Evolutionary conservation across 257 asterid species (phyloP).

Genomic region (Fraxinus cuspidata): DNA sequence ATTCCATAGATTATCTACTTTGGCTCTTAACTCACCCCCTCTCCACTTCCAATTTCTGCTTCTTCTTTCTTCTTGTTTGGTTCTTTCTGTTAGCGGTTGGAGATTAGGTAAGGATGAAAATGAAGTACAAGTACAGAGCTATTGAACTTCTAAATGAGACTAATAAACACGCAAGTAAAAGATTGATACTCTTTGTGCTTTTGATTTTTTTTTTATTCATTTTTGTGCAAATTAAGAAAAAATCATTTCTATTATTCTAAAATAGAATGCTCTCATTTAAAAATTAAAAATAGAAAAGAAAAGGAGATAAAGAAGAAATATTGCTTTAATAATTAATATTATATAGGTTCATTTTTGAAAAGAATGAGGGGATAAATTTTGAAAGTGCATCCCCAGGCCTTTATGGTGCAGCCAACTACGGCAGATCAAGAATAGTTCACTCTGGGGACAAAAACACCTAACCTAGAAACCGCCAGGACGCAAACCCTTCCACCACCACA

Average conservation of each 20-base stretch:
- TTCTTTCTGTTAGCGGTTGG: not conserved
- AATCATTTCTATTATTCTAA: too few relatives aligned
- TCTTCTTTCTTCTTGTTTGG: not conserved
- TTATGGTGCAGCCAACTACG: conserved; percentile 27
- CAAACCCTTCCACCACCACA: conserved; percentile 33
- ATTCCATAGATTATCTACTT: too few relatives aligned
- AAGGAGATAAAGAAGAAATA: not conserved
- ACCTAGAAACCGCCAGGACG: conserved; percentile 27
- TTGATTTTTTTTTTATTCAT: too few relatives aligned
- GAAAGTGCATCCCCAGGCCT: not conserved
- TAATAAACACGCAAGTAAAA: too few relatives aligned
- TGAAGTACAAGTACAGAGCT: not conserved
- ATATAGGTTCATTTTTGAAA: not conserved
- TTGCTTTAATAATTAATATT: too few relatives aligned
- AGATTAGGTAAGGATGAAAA: not conserved
- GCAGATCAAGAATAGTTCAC: conserved; percentile 15
- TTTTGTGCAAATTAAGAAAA: not conserved
- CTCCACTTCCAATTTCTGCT: too few relatives aligned
- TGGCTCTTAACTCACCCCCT: too few relatives aligned
- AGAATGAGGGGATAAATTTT: too few relatives aligned
- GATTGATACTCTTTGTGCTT: too few relatives aligned
- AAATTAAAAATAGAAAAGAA: too few relatives aligned
- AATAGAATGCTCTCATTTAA: not conserved
- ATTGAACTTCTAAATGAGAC: too few relatives aligned
- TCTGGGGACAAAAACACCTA: conserved; percentile 12